phyloP scores from a whole-genome alignment of 2,329 filamentous ascomycete genomes.

The Colletotrichum scovillei region DNA sequence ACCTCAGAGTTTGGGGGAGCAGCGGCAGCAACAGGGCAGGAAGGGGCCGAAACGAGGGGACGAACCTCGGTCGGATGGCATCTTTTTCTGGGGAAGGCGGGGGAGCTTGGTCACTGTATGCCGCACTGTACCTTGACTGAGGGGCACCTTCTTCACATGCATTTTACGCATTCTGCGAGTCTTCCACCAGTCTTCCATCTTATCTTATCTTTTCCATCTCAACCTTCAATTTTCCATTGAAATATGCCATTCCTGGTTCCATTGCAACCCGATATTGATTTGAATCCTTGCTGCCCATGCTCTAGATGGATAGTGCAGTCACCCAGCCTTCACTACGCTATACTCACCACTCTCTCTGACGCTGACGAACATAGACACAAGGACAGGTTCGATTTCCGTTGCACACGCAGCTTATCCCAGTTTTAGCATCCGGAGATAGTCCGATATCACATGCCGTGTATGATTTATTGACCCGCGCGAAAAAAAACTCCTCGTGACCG shows the following conservation, averaged over 20 bases:
- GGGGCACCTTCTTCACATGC: not conserved
- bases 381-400: too few species aligned
- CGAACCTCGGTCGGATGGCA: constrained; percentile 31
- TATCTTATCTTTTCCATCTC: not conserved
- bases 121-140: not conserved
- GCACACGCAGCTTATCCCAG: too few species aligned
- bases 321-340: too few species aligned
- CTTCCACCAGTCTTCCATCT: not conserved
- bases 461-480: too few species aligned
- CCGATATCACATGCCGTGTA: not conserved
- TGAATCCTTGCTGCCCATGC: too few species aligned
- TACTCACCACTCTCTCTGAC: too few species aligned
- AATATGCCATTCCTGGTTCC: not conserved
- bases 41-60: not conserved
- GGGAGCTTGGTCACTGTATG: not conserved
- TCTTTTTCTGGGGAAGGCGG: constrained; percentile 2
- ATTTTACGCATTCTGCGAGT: not conserved
- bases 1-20: not conserved
- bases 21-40: not conserved
- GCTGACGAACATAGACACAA: too few species aligned
- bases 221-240: too few species aligned
- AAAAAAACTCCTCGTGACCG: not conserved
- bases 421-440: too few species aligned
- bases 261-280: too few species aligned
- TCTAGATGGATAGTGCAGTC: too few species aligned